phyloP scores from a whole-genome alignment of 768 basidiomycete species.

The Leccinellum albellum region DNA sequence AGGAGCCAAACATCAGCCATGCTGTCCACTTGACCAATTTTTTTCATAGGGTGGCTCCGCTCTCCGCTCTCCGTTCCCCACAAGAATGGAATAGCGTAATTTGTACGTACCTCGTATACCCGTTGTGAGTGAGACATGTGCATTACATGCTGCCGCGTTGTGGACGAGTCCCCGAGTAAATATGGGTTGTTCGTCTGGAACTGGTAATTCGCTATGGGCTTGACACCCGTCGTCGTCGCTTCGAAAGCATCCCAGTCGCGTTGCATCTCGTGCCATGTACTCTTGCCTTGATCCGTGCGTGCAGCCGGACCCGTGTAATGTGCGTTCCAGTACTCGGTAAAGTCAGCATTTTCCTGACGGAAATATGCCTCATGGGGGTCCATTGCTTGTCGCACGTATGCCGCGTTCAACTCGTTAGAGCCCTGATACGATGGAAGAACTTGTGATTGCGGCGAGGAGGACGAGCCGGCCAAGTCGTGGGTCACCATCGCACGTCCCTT shows the following conservation, averaged over 20 bases:
- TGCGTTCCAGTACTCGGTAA: conserved; percentile 55
- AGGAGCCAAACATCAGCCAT: conserved; percentile 15
- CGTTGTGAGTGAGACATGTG: conserved; percentile 29
- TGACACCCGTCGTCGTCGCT: conserved; percentile 64
- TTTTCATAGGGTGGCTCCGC: background rate
- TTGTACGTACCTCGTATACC: conserved; percentile 39
- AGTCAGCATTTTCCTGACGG: conserved; percentile 67
- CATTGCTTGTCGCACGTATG: conserved; percentile 18
- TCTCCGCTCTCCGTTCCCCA: conserved; percentile 11
- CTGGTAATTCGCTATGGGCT: conserved; percentile 53
- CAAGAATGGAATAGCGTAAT: conserved; percentile 7
- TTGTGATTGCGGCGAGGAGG: conserved; percentile 9
- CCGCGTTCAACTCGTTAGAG: conserved; percentile 14
- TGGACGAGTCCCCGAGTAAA: conserved; percentile 54
- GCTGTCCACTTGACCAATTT: conserved; percentile 1
- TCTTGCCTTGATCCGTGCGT: conserved; percentile 24
- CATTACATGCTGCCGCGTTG: conserved; percentile 43
- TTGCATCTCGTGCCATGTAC: conserved; percentile 64
- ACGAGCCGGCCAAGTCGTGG: background rate
- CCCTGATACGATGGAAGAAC: conserved; percentile 17
- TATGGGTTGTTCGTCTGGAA: conserved; percentile 83
- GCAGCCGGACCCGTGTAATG: conserved; percentile 27
- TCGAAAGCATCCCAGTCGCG: conserved; percentile 80
- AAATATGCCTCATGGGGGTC: conserved; percentile 68
- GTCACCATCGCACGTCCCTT: conserved; percentile 47